Evolutionary conservation across 176 grass and related monocot genomes (phyloP).

Genomic region (Oryza brachyantha): DNA sequence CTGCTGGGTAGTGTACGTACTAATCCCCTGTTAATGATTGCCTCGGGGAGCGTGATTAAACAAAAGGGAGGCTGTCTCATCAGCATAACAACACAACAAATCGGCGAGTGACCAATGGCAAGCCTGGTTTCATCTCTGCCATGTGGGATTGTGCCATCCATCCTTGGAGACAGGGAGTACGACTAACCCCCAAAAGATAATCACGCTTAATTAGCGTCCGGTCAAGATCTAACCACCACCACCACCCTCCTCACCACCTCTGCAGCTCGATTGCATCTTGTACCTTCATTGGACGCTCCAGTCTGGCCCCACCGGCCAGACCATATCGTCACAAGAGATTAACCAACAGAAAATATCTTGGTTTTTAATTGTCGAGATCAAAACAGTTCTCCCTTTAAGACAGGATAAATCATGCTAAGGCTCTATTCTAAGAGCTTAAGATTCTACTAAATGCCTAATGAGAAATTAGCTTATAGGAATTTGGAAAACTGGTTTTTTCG

Average conservation of each 20-base stretch:
- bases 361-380: not conserved
- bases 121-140: conserved; percentile 17
- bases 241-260: not conserved
- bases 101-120: not conserved
- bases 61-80: not conserved
- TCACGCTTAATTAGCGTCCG: not conserved
- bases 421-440: no score
- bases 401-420: no score
- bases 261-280: conserved; percentile 22
- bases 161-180: not conserved
- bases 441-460: no score
- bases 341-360: not conserved
- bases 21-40: conserved; percentile 48
- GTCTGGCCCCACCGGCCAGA: not conserved
- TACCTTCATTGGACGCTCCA: not conserved
- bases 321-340: not conserved
- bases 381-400: no score
- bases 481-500: no score
- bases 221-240: conserved; percentile 71
- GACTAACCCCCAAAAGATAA: conserved; percentile 21
- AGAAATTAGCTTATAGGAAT: no score
- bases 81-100: conserved; percentile 4
- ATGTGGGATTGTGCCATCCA: not conserved
- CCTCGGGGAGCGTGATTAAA: conserved; percentile 16
- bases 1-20: no score